Percentiles rank a stretch among this genome's conserved stretches.
These are phyloP conservation scores for Paramecium caudatum DNA, from an alignment of 73 alveolate species.

Conservation along the genomic window DNA sequence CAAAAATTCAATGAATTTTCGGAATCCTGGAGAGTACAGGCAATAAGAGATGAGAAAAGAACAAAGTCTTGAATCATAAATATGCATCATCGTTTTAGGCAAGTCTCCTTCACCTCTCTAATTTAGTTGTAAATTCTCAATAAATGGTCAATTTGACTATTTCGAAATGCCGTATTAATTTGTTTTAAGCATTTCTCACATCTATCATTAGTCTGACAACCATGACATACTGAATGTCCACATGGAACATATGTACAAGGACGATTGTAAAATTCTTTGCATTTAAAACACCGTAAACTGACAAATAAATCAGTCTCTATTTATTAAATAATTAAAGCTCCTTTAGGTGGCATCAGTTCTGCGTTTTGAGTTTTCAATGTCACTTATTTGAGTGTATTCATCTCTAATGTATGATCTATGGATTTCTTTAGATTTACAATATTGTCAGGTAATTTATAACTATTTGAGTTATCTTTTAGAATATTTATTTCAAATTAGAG, in stretches of 20 bases:
- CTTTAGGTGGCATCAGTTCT: background rate
- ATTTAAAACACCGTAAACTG: background rate
- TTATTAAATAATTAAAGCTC: background rate
- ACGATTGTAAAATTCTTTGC: background rate
- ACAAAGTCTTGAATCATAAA: slow-evolving; percentile 2
- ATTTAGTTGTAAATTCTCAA: background rate
- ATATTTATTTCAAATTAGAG: background rate
- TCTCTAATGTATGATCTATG: background rate
- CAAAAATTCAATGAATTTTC: slow-evolving; percentile 22
- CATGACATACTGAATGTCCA: background rate
- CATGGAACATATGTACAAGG: background rate
- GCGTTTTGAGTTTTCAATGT: background rate
- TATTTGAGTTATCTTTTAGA: background rate
- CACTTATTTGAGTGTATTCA: background rate
- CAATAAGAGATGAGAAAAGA: background rate
- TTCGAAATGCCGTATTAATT: background rate
- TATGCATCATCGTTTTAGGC: no score
- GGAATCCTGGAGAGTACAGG: slow-evolving; percentile 20
- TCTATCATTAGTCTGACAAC: background rate
- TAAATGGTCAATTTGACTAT: background rate
- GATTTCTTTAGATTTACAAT: background rate
- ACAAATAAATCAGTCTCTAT: background rate
- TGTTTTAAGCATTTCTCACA: background rate
- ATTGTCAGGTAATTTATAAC: background rate
- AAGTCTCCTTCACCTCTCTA: no score